Conservation (phyloP, 2,329 filamentous ascomycete species). For the Madurella mycetomatis region DNA sequence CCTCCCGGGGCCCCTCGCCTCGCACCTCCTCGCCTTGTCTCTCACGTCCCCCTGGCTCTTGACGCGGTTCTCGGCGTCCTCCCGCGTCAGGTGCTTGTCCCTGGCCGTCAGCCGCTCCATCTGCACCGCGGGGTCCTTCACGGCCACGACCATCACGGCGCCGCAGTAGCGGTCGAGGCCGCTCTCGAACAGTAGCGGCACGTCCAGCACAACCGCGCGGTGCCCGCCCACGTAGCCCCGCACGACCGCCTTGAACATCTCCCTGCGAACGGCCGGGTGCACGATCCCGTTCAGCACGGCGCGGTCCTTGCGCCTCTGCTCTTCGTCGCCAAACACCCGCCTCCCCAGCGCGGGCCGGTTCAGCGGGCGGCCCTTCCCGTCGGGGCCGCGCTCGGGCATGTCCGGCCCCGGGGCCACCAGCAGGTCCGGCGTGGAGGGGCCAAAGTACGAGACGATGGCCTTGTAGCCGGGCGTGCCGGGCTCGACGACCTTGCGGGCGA, state of each 20-base stretch:
- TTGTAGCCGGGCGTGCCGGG: slow-evolving; percentile 82
- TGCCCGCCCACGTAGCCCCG: slow-evolving; percentile 67
- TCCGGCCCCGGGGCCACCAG: slow-evolving; percentile 56
- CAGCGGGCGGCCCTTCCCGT: slow-evolving; percentile 65
- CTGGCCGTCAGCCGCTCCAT: slow-evolving; percentile 71
- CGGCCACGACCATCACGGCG: slow-evolving; percentile 79
- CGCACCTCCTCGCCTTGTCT: slow-evolving; percentile 73
- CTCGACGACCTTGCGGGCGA: slow-evolving; percentile 90
- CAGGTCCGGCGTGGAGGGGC: slow-evolving; percentile 77
- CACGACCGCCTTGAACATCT: slow-evolving; percentile 74
- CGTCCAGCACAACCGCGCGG: slow-evolving; percentile 89
- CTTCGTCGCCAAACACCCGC: slow-evolving; percentile 77
- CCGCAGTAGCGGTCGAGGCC: slow-evolving; percentile 82
- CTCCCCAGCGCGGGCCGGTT: slow-evolving; percentile 82
- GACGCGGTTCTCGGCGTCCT: slow-evolving; percentile 85
- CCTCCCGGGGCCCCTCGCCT: slow-evolving; percentile 56
- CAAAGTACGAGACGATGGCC: slow-evolving; percentile 78
- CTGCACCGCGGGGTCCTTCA: slow-evolving; percentile 74
- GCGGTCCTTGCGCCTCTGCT: slow-evolving; percentile 66
- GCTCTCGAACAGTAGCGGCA: slow-evolving; percentile 87
- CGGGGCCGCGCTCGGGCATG: slow-evolving; percentile 51
- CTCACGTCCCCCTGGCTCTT: slow-evolving; percentile 80
- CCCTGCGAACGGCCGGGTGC: slow-evolving; percentile 80
- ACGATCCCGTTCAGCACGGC: slow-evolving; percentile 82
- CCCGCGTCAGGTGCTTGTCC: slow-evolving; percentile 72